Percentiles rank a stretch among this genome's conserved stretches.
Evolutionary conservation across 805 yeast genomes (phyloP).

Genomic region (Zygotorulaspora chibaensis): DNA sequence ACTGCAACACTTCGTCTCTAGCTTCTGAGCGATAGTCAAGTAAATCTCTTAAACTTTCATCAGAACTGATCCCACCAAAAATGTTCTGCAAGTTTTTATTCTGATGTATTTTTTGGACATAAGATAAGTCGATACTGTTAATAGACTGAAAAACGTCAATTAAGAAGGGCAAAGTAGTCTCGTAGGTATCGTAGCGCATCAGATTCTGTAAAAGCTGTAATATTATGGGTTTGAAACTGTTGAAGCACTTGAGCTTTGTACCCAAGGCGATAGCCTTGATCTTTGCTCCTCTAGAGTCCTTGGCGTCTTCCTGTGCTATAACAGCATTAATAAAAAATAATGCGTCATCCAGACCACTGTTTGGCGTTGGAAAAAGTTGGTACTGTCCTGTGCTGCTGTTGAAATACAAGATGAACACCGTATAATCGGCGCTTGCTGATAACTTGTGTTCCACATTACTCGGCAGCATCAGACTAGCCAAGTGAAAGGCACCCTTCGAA

Average conservation of each 20-base stretch:
- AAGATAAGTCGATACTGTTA: slow-evolving; percentile 26
- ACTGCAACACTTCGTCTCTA: slow-evolving; percentile 12
- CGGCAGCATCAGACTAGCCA: slow-evolving; percentile 59
- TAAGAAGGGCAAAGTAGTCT: slow-evolving; percentile 10
- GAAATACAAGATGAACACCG: slow-evolving; percentile 50
- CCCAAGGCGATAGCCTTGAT: slow-evolving; percentile 58
- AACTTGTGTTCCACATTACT: slow-evolving; percentile 49
- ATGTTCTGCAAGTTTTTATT: slow-evolving; percentile 20
- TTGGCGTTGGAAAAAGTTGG: slow-evolving; percentile 25
- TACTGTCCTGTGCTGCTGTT: slow-evolving; percentile 23
- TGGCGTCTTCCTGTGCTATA: slow-evolving; percentile 41
- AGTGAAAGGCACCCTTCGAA: slow-evolving; percentile 18
- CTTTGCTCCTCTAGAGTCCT: slow-evolving; percentile 52
- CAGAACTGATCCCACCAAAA: slow-evolving; percentile 22
- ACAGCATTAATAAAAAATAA: slow-evolving; percentile 56
- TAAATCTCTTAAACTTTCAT: slow-evolving; percentile 7
- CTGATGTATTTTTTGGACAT: slow-evolving; percentile 16
- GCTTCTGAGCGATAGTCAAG: slow-evolving; percentile 5
- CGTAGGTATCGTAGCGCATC: slow-evolving; percentile 18
- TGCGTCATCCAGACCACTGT: slow-evolving; percentile 32
- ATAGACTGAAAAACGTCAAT: slow-evolving; percentile 25
- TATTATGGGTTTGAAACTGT: slow-evolving; percentile 55
- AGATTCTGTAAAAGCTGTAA: slow-evolving; percentile 44
- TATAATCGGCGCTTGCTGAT: slow-evolving; percentile 52
- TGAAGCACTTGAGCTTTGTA: slow-evolving; percentile 49